These are phyloP conservation scores for Sistotremastrum niveocremeum DNA, from an alignment of 768 basidiomycete species.

Conservation along the genomic window DNA sequence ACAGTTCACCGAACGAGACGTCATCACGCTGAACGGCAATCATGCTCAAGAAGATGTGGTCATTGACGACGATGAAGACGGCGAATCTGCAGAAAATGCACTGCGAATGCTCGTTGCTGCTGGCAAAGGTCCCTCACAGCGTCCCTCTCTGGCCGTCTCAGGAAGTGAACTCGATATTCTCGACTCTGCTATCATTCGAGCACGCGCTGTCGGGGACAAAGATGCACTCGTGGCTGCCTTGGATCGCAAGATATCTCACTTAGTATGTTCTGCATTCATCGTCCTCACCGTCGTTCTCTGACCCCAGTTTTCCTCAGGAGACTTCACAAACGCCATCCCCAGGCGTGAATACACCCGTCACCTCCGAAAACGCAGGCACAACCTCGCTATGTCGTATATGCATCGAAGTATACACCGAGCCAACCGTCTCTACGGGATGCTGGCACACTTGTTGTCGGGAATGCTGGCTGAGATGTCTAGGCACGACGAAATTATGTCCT, in stretches of 20 bases:
- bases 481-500: slow-evolving; percentile 70
- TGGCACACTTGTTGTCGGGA: slow-evolving; percentile 79
- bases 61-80: slow-evolving; percentile 17
- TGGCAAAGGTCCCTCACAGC: slow-evolving; percentile 23
- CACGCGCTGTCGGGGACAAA: slow-evolving; percentile 35
- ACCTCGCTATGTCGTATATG: slow-evolving; percentile 60
- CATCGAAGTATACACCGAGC: slow-evolving; percentile 62
- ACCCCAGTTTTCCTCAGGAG: slow-evolving; percentile 35
- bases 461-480: slow-evolving; percentile 78
- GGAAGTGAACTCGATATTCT: slow-evolving; percentile 21
- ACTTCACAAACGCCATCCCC: slow-evolving; percentile 27
- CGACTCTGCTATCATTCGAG: slow-evolving; percentile 35
- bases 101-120: slow-evolving; percentile 42
- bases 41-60: slow-evolving; percentile 2
- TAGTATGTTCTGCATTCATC: slow-evolving; percentile 28
- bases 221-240: slow-evolving; percentile 38
- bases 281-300: neutral
- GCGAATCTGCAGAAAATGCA: slow-evolving; percentile 18
- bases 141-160: slow-evolving; percentile 12
- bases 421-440: slow-evolving; percentile 71
- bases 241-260: slow-evolving; percentile 44
- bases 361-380: slow-evolving; percentile 5
- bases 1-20: slow-evolving; percentile 67
- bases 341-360: too few species aligned
- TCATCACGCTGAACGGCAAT: slow-evolving; percentile 24